Evolutionary conservation across 2,329 filamentous ascomycete genomes (phyloP).

Genomic region (Fusarium nanum): DNA sequence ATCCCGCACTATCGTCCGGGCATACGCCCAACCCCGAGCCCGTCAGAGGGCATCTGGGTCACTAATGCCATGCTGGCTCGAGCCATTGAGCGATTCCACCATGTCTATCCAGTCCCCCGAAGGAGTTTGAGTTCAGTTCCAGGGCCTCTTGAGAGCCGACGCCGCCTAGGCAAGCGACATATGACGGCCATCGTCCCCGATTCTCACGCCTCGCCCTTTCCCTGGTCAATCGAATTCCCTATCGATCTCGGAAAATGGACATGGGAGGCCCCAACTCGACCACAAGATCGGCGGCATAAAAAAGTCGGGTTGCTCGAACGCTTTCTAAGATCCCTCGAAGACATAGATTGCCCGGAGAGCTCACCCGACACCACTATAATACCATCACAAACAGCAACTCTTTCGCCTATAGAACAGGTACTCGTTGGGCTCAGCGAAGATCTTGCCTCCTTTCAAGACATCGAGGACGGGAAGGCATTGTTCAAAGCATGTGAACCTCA

Average conservation of each 20-base stretch:
- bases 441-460: not conserved
- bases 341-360: slow-evolving; percentile 4
- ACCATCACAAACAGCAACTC: not conserved
- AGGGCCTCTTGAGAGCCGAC: slow-evolving; percentile 67
- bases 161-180: slow-evolving; percentile 63
- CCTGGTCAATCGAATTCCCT: slow-evolving; percentile 61
- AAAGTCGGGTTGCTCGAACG: slow-evolving; percentile 44
- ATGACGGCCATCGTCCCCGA: slow-evolving; percentile 63
- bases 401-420: not conserved
- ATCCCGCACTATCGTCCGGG: slow-evolving; percentile 45
- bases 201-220: slow-evolving; percentile 51
- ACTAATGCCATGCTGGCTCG: slow-evolving; percentile 50
- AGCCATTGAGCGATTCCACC: slow-evolving; percentile 50
- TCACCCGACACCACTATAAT: not conserved
- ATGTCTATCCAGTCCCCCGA: slow-evolving; percentile 27
- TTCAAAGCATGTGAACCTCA: slow-evolving; percentile 20
- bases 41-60: slow-evolving; percentile 48
- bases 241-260: slow-evolving; percentile 61
- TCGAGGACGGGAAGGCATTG: slow-evolving; percentile 4
- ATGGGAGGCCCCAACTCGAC: slow-evolving; percentile 62
- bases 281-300: slow-evolving; percentile 44
- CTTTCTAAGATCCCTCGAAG: slow-evolving; percentile 48
- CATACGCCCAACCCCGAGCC: slow-evolving; percentile 28
- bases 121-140: slow-evolving; percentile 58
- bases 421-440: slow-evolving; percentile 4